Percentiles rank a stretch among this genome's conserved stretches.
Conservation (phyloP, 139 green algal species). For the Chlamydomonas applanata region DNA sequence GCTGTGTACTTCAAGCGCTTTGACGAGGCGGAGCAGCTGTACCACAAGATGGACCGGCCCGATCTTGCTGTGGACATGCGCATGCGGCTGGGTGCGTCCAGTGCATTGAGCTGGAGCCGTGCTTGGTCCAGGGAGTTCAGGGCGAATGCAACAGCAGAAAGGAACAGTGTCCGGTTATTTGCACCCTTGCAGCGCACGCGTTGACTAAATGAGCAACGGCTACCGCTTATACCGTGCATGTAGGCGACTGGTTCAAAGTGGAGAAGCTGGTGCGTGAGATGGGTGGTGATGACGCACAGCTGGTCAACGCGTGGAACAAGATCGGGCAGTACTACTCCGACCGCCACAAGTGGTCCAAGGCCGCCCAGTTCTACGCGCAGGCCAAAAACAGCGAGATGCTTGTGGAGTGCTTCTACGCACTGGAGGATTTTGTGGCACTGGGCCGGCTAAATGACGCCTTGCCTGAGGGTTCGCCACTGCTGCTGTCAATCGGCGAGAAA, state of each 20-base stretch:
- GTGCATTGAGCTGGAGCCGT: background rate
- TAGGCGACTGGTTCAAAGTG: slow-evolving; percentile 73
- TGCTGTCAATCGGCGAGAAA: slow-evolving; percentile 62
- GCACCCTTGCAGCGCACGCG: too few species aligned
- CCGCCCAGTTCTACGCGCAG: slow-evolving; percentile 72
- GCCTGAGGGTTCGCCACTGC: slow-evolving; percentile 60
- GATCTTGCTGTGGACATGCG: slow-evolving; percentile 80
- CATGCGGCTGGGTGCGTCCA: slow-evolving; percentile 57
- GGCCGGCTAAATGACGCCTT: slow-evolving; percentile 62
- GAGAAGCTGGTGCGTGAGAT: slow-evolving; percentile 27
- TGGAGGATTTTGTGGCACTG: slow-evolving; percentile 73
- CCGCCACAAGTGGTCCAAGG: slow-evolving; percentile 71
- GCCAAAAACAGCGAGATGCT: slow-evolving; percentile 74
- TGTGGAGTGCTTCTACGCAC: slow-evolving; percentile 68
- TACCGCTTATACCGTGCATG: background rate
- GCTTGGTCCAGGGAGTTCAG: too few species aligned
- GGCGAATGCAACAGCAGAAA: background rate
- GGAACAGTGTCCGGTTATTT: too few species aligned
- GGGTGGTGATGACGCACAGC: slow-evolving; percentile 57
- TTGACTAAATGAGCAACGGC: too few species aligned
- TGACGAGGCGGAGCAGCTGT: slow-evolving; percentile 77
- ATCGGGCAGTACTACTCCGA: slow-evolving; percentile 83
- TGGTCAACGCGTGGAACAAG: slow-evolving; percentile 64
- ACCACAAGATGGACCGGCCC: slow-evolving; percentile 67
- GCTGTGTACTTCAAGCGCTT: slow-evolving; percentile 73